These are phyloP conservation scores for Butyriboletus loyo DNA, from an alignment of 768 basidiomycete genomes.

Conservation along the genomic window DNA sequence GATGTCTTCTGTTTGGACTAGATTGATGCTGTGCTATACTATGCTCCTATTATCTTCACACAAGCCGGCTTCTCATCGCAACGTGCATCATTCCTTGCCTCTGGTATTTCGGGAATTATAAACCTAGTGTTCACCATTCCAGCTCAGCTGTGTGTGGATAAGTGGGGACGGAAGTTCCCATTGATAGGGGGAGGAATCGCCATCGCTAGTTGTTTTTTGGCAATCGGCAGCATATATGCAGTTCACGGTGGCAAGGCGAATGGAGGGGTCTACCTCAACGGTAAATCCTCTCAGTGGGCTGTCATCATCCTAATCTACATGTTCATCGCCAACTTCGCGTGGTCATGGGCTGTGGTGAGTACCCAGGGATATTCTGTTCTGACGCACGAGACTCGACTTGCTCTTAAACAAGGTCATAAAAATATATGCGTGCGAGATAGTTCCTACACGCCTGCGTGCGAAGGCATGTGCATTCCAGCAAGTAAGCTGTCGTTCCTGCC, in stretches of 20 bases:
- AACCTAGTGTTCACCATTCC: constrained; percentile 39
- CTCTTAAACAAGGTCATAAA: constrained; percentile 28
- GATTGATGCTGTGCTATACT: constrained; percentile 34
- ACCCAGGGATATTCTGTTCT: neutral
- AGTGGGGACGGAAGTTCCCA: constrained; percentile 35
- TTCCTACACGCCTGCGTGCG: constrained; percentile 46
- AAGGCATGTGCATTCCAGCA: constrained; percentile 43
- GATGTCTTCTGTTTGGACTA: constrained; percentile 1
- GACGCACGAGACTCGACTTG: neutral
- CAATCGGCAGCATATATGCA: constrained; percentile 46
- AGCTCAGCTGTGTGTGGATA: constrained; percentile 39
- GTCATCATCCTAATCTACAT: constrained; percentile 47
- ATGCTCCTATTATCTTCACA: constrained; percentile 46
- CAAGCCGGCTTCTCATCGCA: constrained; percentile 48
- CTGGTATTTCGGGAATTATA: constrained; percentile 47
- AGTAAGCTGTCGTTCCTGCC: constrained; percentile 26
- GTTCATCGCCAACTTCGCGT: constrained; percentile 42
- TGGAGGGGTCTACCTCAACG: constrained; percentile 21
- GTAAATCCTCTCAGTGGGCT: constrained; percentile 32
- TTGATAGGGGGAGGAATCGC: constrained; percentile 42
- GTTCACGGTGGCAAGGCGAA: constrained; percentile 32
- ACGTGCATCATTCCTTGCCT: constrained; percentile 49
- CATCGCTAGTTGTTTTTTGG: constrained; percentile 37
- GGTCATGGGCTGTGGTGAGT: constrained; percentile 43
- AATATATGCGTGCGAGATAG: constrained; percentile 44